phyloP scores from a whole-genome alignment of 1,284 basidiomycete species.

The Moesziomyces aphidis region DNA sequence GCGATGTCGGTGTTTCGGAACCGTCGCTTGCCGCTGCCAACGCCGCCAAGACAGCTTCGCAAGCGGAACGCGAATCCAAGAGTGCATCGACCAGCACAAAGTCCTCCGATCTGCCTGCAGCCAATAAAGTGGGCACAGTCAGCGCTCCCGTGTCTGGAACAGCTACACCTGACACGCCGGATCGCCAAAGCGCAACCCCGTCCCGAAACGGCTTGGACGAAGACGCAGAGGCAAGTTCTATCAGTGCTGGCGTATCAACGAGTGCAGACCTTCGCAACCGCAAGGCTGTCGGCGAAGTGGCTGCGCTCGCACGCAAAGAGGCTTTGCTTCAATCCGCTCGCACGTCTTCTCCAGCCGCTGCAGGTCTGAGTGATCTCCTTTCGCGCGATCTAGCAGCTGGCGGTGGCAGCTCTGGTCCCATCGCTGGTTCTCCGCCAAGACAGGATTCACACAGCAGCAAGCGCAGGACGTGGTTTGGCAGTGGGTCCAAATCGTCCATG shows the following conservation, averaged over 20 bases:
- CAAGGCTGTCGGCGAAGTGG: constrained; percentile 15
- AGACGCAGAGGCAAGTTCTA: constrained; percentile 20
- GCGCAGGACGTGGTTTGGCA: constrained; percentile 49
- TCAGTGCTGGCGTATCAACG: constrained; percentile 10
- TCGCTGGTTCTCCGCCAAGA: constrained; percentile 31
- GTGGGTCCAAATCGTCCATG: constrained; percentile 18
- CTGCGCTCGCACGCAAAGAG: constrained; percentile 9
- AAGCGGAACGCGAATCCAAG: constrained; percentile 15
- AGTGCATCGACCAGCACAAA: constrained; percentile 6
- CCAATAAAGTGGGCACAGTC: constrained; percentile 19
- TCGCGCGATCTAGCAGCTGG: constrained; percentile 42
- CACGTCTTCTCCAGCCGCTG: constrained; percentile 41
- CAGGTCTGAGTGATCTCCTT: constrained; percentile 46
- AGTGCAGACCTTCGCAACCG: constrained; percentile 34
- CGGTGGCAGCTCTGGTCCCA: constrained; percentile 11
- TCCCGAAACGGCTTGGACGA: constrained; percentile 2
- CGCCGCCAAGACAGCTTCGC: constrained; percentile 1
- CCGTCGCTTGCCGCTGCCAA: constrained; percentile 10
- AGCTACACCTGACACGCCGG: constrained; percentile 25
- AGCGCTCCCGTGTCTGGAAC: constrained; percentile 48
- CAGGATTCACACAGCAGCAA: constrained; percentile 33
- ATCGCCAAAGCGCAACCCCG: constrained; percentile 4
- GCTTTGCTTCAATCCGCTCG: constrained; percentile 13
- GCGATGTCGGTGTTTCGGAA: constrained; percentile 7
- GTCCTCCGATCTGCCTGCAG: constrained; percentile 26